Conservation (phyloP, 2,329 filamentous ascomycete genomes). For the Ceratocystis eucalypticola region DNA sequence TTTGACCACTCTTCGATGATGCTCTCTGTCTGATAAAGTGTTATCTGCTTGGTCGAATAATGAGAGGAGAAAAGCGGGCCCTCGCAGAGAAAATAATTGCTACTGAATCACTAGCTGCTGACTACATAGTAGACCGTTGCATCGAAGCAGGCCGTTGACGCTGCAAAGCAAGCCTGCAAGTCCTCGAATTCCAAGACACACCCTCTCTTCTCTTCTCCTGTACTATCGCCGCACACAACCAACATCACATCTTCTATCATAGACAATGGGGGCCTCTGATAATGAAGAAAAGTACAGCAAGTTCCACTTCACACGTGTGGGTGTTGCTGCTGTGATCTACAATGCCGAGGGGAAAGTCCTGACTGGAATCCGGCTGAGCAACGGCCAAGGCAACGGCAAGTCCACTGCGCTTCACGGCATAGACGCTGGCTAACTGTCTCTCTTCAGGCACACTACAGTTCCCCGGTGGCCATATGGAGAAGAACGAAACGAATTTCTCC, state of each 20-base stretch:
- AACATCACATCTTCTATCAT: background rate
- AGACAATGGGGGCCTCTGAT: background rate
- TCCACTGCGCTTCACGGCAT: background rate
- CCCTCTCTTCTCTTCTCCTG: background rate
- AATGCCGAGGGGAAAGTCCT: slow-evolving; percentile 33
- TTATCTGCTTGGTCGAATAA: too few species aligned
- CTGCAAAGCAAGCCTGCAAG: too few species aligned
- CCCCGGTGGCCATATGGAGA: slow-evolving; percentile 64
- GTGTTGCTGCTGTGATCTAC: slow-evolving; percentile 35
- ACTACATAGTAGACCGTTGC: too few species aligned
- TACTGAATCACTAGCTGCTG: too few species aligned
- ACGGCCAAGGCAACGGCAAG: slow-evolving; percentile 35
- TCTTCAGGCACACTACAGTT: slow-evolving; percentile 46
- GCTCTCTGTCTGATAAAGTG: too few species aligned
- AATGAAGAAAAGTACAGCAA: background rate
- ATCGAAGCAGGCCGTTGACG: too few species aligned
- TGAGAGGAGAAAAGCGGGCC: too few species aligned
- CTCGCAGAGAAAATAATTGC: too few species aligned
- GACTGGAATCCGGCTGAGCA: slow-evolving; percentile 35
- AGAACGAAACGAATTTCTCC: slow-evolving; percentile 45
- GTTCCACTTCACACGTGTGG: slow-evolving; percentile 32
- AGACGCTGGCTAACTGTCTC: background rate
- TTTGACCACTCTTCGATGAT: background rate
- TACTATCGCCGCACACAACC: background rate
- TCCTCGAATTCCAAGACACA: too few species aligned